Percentiles rank a stretch among this genome's conserved stretches.
Evolutionary conservation across 2,329 filamentous ascomycete genomes (phyloP).

Genomic region (Phialocephala subalpina): DNA sequence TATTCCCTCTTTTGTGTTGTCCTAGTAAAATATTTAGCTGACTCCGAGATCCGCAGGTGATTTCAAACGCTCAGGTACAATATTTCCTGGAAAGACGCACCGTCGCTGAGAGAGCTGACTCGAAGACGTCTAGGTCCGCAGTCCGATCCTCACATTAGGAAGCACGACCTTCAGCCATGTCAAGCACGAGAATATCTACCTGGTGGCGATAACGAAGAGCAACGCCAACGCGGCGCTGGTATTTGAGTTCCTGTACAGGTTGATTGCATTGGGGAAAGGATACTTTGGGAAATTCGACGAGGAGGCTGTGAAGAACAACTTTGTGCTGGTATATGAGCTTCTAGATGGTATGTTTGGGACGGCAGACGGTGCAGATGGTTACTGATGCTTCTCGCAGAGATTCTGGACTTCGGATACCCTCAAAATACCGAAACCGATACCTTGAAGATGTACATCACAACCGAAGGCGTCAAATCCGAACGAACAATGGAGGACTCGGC

Average conservation of each 20-base stretch:
- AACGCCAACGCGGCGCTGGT: constrained; percentile 98
- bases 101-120: neutral
- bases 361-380: neutral
- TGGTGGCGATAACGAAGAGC: constrained; percentile 97
- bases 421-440: constrained; percentile 99
- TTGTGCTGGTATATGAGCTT: constrained; percentile 97
- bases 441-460: constrained; percentile 99
- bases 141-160: constrained; percentile 94
- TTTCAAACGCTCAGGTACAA: constrained; percentile 76
- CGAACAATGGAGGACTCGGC: constrained; percentile 88
- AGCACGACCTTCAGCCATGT: constrained; percentile 99
- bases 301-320: constrained; percentile 99
- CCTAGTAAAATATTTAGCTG: too few relatives aligned
- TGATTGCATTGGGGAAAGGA: constrained; percentile 88
- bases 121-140: constrained; percentile 78
- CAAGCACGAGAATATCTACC: constrained; percentile 98
- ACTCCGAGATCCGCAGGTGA: too few relatives aligned
- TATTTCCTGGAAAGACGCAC: too few relatives aligned
- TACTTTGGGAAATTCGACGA: constrained; percentile 99
- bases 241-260: constrained; percentile 95
- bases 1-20: too few relatives aligned
- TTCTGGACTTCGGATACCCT: constrained; percentile 98
- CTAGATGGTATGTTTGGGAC: constrained; percentile 73
- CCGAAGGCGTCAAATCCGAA: constrained; percentile 96
- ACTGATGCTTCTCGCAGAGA: constrained; percentile 66